phyloP scores from a whole-genome alignment of 495 filamentous ascomycete genomes.

The Viridothelium virens region DNA sequence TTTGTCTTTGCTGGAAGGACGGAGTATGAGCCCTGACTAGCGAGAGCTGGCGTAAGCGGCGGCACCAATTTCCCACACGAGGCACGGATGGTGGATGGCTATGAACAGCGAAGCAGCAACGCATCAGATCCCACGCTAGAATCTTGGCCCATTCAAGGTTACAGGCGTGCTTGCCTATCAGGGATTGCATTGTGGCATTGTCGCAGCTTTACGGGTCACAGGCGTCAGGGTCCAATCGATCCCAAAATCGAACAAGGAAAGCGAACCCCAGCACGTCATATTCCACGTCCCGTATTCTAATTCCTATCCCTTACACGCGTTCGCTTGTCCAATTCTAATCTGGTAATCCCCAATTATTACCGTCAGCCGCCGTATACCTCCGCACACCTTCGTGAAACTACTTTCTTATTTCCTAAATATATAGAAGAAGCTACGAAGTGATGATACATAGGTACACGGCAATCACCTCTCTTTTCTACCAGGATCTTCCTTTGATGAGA shows the following conservation, averaged over 20 bases:
- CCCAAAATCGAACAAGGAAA: background rate
- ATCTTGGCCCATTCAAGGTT: background rate
- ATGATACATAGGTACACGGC: background rate
- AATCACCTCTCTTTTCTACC: background rate
- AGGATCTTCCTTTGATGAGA: background rate
- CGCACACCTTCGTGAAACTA: no score
- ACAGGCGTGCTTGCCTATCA: background rate
- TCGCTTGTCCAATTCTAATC: no score
- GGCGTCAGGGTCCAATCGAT: background rate
- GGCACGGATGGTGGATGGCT: background rate
- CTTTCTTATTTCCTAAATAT: no score
- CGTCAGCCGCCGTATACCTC: no score
- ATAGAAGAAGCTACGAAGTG: no score
- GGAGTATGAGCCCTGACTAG: background rate
- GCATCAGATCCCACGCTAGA: background rate
- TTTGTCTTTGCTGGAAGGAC: no score
- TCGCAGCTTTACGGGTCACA: background rate
- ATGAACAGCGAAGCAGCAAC: background rate
- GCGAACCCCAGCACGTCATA: constrained; percentile 1
- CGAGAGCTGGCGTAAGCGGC: constrained; percentile 6
- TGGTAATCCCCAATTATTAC: no score
- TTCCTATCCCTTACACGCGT: no score
- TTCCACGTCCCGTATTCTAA: no score
- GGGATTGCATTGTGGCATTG: background rate
- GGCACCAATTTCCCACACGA: background rate